These are phyloP conservation scores for Phoma sp. DNA, from an alignment of 2,329 filamentous ascomycete genomes.

Conservation along the genomic window DNA sequence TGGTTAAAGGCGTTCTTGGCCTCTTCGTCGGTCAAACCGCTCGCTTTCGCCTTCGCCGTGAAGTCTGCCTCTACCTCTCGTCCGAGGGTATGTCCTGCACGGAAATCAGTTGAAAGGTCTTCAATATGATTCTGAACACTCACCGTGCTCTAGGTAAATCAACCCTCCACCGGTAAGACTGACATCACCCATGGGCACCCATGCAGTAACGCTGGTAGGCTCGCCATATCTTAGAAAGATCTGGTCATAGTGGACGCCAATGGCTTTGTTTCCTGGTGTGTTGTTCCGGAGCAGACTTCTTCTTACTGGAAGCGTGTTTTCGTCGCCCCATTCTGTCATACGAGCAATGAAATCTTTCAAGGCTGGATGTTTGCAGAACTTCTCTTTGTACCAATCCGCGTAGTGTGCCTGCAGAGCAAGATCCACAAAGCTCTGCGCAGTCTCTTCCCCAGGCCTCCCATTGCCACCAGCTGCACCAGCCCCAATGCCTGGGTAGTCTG, in stretches of 20 bases:
- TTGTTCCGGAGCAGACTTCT: constrained; percentile 64
- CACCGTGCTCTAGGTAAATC: constrained; percentile 63
- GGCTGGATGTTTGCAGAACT: constrained; percentile 61
- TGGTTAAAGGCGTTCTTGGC: constrained; percentile 54
- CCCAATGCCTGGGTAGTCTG: constrained; percentile 61
- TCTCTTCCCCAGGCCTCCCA: constrained; percentile 52
- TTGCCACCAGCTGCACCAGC: constrained; percentile 57
- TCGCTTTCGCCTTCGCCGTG: constrained; percentile 54
- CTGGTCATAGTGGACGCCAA: constrained; percentile 67
- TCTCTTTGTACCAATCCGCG: constrained; percentile 54
- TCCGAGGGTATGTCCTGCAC: constrained; percentile 54
- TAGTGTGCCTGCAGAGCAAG: constrained; percentile 62
- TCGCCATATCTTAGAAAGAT: constrained; percentile 64
- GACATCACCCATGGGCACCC: constrained; percentile 64
- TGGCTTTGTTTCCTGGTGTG: constrained; percentile 62
- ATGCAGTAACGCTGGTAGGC: constrained; percentile 62
- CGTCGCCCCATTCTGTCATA: constrained; percentile 61
- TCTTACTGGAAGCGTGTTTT: constrained; percentile 54
- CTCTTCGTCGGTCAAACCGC: constrained; percentile 61
- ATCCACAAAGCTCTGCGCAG: constrained; percentile 55
- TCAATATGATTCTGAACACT: neutral
- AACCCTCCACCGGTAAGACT: constrained; percentile 62
- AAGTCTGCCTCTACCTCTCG: constrained; percentile 60
- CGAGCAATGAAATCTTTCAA: constrained; percentile 58
- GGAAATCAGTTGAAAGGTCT: neutral